Evolutionary conservation across 1,284 basidiomycete genomes (phyloP).

Genomic region (Meripilus lineatus): DNA sequence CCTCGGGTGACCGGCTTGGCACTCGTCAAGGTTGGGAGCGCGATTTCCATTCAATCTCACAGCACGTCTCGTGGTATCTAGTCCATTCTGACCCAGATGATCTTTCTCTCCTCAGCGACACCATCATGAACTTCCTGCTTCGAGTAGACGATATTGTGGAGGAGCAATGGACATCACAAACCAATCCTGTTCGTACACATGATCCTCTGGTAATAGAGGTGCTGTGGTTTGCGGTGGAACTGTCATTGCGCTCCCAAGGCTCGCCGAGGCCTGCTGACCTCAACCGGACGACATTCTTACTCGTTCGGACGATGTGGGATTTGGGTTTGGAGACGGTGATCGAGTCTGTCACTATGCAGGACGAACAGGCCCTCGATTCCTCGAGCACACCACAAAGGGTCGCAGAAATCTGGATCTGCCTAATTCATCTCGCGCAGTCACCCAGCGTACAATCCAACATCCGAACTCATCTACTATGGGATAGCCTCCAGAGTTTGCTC

Average conservation of each 20-base stretch:
- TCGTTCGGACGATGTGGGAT: slow-evolving; percentile 38
- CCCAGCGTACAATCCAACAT: slow-evolving; percentile 11
- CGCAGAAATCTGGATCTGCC: slow-evolving; percentile 73
- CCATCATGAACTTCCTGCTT: slow-evolving; percentile 34
- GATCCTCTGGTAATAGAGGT: slow-evolving; percentile 29
- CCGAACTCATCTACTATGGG: slow-evolving; percentile 39
- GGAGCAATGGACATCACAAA: slow-evolving; percentile 17
- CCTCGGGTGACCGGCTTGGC: slow-evolving; percentile 26
- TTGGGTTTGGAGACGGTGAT: slow-evolving; percentile 51
- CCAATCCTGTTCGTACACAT: slow-evolving; percentile 18
- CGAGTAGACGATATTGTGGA: slow-evolving; percentile 31
- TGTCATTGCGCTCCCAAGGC: slow-evolving; percentile 35
- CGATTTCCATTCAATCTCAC: slow-evolving; percentile 20
- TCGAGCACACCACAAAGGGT: slow-evolving; percentile 17
- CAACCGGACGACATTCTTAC: slow-evolving; percentile 8
- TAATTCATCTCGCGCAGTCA: slow-evolving; percentile 45
- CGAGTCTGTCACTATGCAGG: slow-evolving; percentile 27
- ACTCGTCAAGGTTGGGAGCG: slow-evolving; percentile 23
- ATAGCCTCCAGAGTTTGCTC: slow-evolving; percentile 33
- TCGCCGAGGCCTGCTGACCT: slow-evolving; percentile 21
- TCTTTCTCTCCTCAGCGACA: slow-evolving; percentile 22
- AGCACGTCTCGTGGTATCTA: slow-evolving; percentile 24
- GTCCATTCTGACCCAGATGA: slow-evolving; percentile 12
- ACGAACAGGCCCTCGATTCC: slow-evolving; percentile 32
- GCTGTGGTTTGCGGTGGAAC: slow-evolving; percentile 62